Percentiles rank a stretch among this genome's conserved stretches.
phyloP scores from a whole-genome alignment of 306 rosid species.

The Erythrophleum fordii region DNA sequence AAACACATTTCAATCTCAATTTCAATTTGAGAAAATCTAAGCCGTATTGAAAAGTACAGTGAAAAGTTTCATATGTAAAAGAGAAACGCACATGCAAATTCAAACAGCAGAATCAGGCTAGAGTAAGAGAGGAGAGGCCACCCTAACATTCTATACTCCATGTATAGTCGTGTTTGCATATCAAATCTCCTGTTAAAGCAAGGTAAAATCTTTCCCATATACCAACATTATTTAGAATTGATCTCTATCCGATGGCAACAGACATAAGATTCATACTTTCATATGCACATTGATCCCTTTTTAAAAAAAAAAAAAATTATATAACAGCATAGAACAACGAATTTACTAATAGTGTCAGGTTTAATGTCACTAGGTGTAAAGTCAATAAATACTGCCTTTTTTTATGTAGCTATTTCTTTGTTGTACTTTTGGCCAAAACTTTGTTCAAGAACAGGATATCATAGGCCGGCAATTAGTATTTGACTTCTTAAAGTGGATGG shows the following conservation, averaged over 20 bases:
- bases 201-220: neutral
- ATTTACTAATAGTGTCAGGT: neutral
- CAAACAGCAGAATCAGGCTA: constrained; percentile 28
- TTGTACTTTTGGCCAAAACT: neutral
- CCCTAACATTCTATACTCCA: constrained; percentile 28
- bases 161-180: neutral
- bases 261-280: neutral
- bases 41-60: neutral
- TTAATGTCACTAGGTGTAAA: neutral
- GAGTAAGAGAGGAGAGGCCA: constrained; percentile 13
- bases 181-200: constrained; percentile 25
- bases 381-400: neutral
- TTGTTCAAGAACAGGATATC: neutral
- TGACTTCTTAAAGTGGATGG: neutral
- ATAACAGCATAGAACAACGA: neutral
- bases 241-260: constrained; percentile 5
- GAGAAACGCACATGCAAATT: constrained; percentile 15
- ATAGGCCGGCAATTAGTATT: neutral
- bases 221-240: neutral
- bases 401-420: neutral
- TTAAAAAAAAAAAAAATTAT: too few species aligned
- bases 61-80: neutral
- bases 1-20: constrained; percentile 30
- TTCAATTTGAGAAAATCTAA: constrained; percentile 25
- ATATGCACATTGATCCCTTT: neutral